Evolutionary conservation across 495 filamentous ascomycete species (phyloP).

Genomic region (Bombardia bombarda): DNA sequence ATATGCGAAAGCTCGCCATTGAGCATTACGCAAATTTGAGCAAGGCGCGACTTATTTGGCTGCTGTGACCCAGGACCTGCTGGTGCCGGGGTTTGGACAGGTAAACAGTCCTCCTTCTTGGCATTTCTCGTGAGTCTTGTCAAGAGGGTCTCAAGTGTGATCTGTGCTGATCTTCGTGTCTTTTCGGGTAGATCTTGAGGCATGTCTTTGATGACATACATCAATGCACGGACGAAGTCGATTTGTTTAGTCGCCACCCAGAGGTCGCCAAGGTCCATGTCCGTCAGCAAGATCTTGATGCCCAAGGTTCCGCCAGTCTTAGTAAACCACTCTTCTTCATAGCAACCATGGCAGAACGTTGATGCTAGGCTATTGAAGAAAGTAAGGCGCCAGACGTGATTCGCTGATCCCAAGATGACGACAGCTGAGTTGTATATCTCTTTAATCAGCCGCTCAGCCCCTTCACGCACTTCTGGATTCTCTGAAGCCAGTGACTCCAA

Average conservation of each 20-base stretch:
- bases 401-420: conserved; percentile 67
- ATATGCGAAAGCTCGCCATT: conserved; percentile 84
- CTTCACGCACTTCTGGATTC: conserved; percentile 65
- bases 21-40: conserved; percentile 71
- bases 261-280: conserved; percentile 69
- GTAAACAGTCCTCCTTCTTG: conserved; percentile 66
- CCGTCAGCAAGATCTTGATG: conserved; percentile 72
- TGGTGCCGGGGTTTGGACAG: conserved; percentile 32
- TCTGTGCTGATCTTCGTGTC: conserved; percentile 71
- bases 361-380: conserved; percentile 78
- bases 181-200: conserved; percentile 82
- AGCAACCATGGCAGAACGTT: conserved; percentile 85
- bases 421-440: conserved; percentile 70
- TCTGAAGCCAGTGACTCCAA: conserved; percentile 84
- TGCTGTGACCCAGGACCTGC: conserved; percentile 24
- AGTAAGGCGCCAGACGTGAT: conserved; percentile 59
- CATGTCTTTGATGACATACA: conserved; percentile 97
- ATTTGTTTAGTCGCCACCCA: conserved; percentile 77
- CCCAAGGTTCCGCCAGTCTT: conserved; percentile 88
- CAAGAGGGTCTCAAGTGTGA: conserved; percentile 71
- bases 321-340: conserved; percentile 95
- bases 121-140: conserved; percentile 63
- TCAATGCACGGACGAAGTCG: conserved; percentile 76
- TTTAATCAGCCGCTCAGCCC: conserved; percentile 69
- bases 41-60: conserved; percentile 44